Evolutionary conservation across 495 filamentous ascomycete species (phyloP).

Genomic region (Xylaria palmicola): DNA sequence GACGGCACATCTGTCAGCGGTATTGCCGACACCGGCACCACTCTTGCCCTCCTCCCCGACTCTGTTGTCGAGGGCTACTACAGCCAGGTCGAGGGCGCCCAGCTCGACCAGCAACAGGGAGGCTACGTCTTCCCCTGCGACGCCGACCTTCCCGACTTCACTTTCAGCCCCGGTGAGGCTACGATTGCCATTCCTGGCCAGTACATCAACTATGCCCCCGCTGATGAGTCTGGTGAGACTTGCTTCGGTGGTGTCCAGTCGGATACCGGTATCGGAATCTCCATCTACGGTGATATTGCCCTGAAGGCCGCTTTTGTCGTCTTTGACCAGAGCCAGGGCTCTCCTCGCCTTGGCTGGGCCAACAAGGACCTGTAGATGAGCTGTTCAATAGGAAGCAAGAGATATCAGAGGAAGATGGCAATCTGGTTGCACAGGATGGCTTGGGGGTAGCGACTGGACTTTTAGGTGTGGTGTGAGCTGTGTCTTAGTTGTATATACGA

Average conservation of each 20-base stretch:
- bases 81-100: conserved; percentile 51
- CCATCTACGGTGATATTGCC: conserved; percentile 72
- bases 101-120: conserved; percentile 46
- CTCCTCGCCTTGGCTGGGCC: conserved; percentile 16
- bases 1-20: conserved; percentile 39
- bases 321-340: conserved; percentile 46
- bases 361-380: conserved; percentile 15
- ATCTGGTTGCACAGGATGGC: neutral
- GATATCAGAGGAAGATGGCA: too few relatives aligned
- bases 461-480: neutral
- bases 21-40: conserved; percentile 67
- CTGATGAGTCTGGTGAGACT: conserved; percentile 13
- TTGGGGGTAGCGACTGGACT: neutral
- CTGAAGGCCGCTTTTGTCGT: conserved; percentile 72
- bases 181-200: conserved; percentile 47
- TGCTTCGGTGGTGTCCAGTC: conserved; percentile 63
- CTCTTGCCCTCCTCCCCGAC: conserved; percentile 61
- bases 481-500: neutral
- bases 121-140: conserved; percentile 66
- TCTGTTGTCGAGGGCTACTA: conserved; percentile 63
- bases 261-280: conserved; percentile 56
- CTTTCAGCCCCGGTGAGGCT: conserved; percentile 49
- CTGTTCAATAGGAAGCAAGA: neutral
- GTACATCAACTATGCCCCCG: conserved; percentile 51
- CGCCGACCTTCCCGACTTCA: conserved; percentile 56